Percentiles rank a stretch among this genome's conserved stretches.
These are phyloP conservation scores for Botrytis fabae DNA, from an alignment of 2,329 filamentous ascomycete genomes.

Conservation along the genomic window DNA sequence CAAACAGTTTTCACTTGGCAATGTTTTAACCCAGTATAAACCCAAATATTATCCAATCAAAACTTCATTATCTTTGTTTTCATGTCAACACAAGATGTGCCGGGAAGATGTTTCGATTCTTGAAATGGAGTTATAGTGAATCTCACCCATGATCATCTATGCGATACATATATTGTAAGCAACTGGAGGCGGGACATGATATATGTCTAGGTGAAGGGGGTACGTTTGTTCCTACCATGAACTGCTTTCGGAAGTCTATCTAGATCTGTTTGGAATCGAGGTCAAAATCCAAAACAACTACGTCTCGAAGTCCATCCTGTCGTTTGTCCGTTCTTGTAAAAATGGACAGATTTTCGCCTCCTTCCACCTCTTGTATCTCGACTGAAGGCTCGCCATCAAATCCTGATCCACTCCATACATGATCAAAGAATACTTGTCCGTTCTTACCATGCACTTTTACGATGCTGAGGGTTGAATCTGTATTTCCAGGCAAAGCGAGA, in stretches of 20 bases:
- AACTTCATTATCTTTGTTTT: not conserved
- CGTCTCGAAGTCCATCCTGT: constrained; percentile 19
- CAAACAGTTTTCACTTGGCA: not conserved
- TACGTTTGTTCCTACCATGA: not conserved
- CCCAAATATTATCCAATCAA: too few species aligned
- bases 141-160: not conserved
- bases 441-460: constrained; percentile 24
- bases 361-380: constrained; percentile 31
- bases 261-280: not conserved
- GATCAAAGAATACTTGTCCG: constrained; percentile 22
- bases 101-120: not conserved
- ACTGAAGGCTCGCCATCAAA: constrained; percentile 36
- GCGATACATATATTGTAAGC: not conserved
- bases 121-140: not conserved
- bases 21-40: not conserved
- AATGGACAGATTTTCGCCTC: constrained; percentile 30
- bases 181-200: not conserved
- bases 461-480: constrained; percentile 32
- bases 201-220: not conserved
- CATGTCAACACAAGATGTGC: not conserved
- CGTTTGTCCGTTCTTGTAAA: constrained; percentile 30
- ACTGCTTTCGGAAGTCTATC: not conserved
- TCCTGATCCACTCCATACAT: constrained; percentile 30
- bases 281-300: constrained; percentile 34
- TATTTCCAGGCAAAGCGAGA: constrained; percentile 34